Evolutionary conservation across 163 green algal genomes (phyloP), one percentile per base, ranked within the genome.

Genomic region (Scenedesmus sp.): DNA sequence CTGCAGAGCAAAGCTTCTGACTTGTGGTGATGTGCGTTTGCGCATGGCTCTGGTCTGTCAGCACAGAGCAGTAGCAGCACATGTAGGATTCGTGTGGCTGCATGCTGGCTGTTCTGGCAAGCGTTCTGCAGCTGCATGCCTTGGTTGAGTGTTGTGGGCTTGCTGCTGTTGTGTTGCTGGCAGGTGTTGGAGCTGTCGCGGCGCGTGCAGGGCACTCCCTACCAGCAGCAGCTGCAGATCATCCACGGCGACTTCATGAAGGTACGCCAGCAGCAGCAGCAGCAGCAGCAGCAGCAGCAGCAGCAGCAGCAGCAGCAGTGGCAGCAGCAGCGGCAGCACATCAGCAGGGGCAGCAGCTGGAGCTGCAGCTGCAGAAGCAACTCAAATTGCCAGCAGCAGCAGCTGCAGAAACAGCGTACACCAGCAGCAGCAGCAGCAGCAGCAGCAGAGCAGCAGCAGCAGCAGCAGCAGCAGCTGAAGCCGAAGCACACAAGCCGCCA

Each of bases 241-340:
- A 99, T 99, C 88, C 97, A 99, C 85, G 97, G 96, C 7, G 98
- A 99, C 92, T 97, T 99, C n/a, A 96, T 99, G 96, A 98, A 98
- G 94, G 70, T 79, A 8, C 4, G 70, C 23, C 23, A 52, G 70
- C 70, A 77, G 67, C 67, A 9, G 67, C 7, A 20, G 67, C 67
- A 77, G 67, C 67, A 77, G 67, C 10, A 73, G 64, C 10, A 73
- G 64, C 64, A 73, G 64, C 10, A 20, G 64, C 70, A 79, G 70
- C 70, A 46, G 70, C 23, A 79, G 67, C 67, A 52, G 70, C 70
- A 79, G 70, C 15, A 7, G 2, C 15, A 76, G 66, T 7, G 2
- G 16, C 66, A 76, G 16, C 4, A 64, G 8, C 59, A 64, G 8
- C 59, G 9, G 8, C 70, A 79, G 23, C 23, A n/a, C 70, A 79